Percentiles rank a stretch among this genome's conserved stretches.
These are phyloP conservation scores for Populus trichocarpa DNA, from an alignment of 441 rosid species.

Conservation along the genomic window DNA sequence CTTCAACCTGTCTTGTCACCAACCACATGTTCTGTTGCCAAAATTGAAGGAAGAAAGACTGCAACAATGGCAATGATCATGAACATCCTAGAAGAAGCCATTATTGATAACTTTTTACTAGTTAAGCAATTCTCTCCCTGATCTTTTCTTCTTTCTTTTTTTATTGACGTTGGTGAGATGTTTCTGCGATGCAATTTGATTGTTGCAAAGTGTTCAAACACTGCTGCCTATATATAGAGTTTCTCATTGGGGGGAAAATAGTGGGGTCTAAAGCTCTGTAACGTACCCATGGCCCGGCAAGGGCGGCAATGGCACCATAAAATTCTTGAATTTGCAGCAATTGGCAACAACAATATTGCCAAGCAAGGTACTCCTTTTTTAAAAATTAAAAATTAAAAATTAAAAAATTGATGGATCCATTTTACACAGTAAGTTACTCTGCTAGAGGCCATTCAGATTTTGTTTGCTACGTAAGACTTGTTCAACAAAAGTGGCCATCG, in stretches of 20 bases:
- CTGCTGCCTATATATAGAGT: not conserved
- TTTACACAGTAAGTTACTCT: not conserved
- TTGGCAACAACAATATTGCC: not conserved
- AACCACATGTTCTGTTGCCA: slow-evolving; percentile 29
- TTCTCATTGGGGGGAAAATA: not conserved
- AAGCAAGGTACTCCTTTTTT: not conserved
- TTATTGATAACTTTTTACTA: not conserved
- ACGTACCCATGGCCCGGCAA: not conserved
- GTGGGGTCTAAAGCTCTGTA: not conserved
- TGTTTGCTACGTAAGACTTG: not conserved
- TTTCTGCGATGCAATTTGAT: not conserved
- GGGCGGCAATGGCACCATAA: not conserved
- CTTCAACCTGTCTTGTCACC: slow-evolving; percentile 46
- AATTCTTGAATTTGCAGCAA: not conserved
- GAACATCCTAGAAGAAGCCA: slow-evolving; percentile 36
- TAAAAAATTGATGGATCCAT: not conserved
- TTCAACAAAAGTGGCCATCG: not conserved
- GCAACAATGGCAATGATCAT: slow-evolving; percentile 25
- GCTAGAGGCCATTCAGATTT: not conserved
- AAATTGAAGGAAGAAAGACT: slow-evolving; percentile 16
- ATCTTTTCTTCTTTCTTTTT: not conserved
- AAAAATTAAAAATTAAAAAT: too few relatives aligned
- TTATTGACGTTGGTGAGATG: not conserved
- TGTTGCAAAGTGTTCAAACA: not conserved
- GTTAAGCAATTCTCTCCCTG: not conserved